Base-by-base conservation (phyloP, 805 yeast genomes). In the Zygotorulaspora chibaensis region DNA sequence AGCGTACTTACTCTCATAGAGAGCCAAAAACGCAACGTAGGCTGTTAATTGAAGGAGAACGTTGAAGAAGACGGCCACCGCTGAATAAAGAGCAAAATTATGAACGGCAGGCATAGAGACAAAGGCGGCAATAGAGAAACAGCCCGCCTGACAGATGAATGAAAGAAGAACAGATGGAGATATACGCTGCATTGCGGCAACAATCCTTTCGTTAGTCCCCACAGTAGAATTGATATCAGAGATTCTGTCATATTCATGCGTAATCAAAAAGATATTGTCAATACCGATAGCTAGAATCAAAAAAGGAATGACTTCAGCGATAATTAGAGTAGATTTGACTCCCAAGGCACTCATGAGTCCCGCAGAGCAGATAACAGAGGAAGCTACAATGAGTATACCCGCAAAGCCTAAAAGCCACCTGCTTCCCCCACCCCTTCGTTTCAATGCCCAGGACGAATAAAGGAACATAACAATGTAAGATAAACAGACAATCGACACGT, bases 31-130 rank as follows among this genome's bases (percentile, higher is more conserved):
- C 0, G 95, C 76, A 2, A 88, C 75, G 63, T 91, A 90, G 27
- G 84, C 79, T 0, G 97, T 87, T 63, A 89, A 66, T 60, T 91
- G 98, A 26, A 91, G 69, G 0, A 80, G 35, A 1, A 91, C 81
- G 61, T 91, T 90, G 55, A 87, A 69, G 5, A 84, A 58, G 2
- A 91, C 83, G 0, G 98, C 91, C 13, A 88, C 84, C 0, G 96
- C 90, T 6, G 96, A 87, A 59, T 87, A 93, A 11, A 85, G 66
- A 0, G 99, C 97, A 72, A 91, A 91, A 64, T 90, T 93, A 52
- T 84, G 76, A 15, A 91, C 98, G 0, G 98, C 98, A 1, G 98
- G 98, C 97, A 93, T 93, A 10, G 83, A 75, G 6, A 93, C 97
- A 3, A 73, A 65, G 0, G 95, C 73, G 0, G 96, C 96, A 35